Base-by-base conservation (phyloP, 495 filamentous ascomycete species). In the Aspergillus biplanus region DNA sequence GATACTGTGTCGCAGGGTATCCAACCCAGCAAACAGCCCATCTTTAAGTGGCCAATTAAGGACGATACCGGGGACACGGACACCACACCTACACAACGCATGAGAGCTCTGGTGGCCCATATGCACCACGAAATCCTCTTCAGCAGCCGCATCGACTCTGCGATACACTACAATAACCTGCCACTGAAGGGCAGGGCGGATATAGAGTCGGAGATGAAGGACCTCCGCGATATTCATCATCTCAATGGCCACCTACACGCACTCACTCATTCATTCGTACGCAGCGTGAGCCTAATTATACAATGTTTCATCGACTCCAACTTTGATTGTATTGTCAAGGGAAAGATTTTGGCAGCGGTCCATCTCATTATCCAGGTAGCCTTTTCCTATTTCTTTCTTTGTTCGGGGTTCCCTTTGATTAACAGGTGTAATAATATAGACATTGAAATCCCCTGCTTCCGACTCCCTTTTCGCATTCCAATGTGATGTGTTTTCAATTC, bases 281-380 rank as follows among this genome's bases (percentile, higher is more conserved):
- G 47, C 21, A 7, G 35, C 12, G 34, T 59, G 3, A 35, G 55
- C 34, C 32, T 47, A n/a, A 34, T 64, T 42, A 15, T 64, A 6
- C 55, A 59, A 7, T 31, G 9, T 27, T 64, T 59, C 42, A 64
- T 64, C 21, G 55, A 53, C 21, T 6, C 6, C 1, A 35, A 59
- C 21, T 55, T 59, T 39, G 55, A 64, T 35, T 64, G 62, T 33
- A 54, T 64, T 47, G 34, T 64, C 0, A 59, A 58, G 49, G 47
- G 47, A 48, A 64, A 64, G 33, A 31, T 59, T 7, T 64, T 55
- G 62, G 62, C 62, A 21, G 62, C 62, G 11, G 48, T 54, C 9
- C 21, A 52, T 48, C 1, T 18, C 2, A 34, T 61, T 15, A 56
- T 61, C 21, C 16, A 44, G 46, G 58, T 60, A 60, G 1, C 35